Percentiles rank a stretch among this genome's conserved stretches.
phyloP scores from a whole-genome alignment of 345 rosid genomes.

The Populus deltoides region DNA sequence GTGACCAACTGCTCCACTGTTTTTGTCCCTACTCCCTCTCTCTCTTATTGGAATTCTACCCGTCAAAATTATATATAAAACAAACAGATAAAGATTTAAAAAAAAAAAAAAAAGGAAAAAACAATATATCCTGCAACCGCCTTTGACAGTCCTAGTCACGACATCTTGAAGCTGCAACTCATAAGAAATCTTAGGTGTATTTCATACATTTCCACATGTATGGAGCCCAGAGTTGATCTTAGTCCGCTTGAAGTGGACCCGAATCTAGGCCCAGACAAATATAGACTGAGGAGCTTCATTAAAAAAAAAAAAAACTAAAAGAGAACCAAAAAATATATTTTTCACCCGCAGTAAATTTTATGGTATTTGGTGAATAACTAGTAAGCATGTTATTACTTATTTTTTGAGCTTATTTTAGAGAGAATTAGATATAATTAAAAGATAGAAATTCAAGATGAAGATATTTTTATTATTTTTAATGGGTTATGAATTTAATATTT shows the following conservation, averaged over 20 bases:
- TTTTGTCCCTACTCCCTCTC: background rate
- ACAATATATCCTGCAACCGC: background rate
- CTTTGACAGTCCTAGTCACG: background rate
- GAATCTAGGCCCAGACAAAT: background rate
- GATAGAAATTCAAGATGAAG: no score
- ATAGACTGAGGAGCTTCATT: background rate
- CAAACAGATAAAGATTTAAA: background rate
- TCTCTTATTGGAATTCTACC: background rate
- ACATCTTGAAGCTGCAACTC: background rate
- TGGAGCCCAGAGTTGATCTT: background rate
- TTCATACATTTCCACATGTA: background rate
- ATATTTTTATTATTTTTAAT: no score
- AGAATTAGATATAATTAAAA: no score
- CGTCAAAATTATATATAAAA: background rate
- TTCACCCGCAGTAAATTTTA: no score
- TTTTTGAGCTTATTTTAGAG: no score
- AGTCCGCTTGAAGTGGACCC: background rate
- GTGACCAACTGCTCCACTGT: conserved; percentile 38
- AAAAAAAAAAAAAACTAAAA: no score
- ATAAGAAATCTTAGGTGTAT: background rate
- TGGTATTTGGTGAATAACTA: no score
- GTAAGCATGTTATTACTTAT: no score
- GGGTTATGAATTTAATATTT: no score
- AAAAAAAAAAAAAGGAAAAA: background rate
- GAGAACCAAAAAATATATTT: no score